Base-by-base conservation (phyloP, 2,329 filamentous ascomycete genomes). In the Alternaria arborescens region DNA sequence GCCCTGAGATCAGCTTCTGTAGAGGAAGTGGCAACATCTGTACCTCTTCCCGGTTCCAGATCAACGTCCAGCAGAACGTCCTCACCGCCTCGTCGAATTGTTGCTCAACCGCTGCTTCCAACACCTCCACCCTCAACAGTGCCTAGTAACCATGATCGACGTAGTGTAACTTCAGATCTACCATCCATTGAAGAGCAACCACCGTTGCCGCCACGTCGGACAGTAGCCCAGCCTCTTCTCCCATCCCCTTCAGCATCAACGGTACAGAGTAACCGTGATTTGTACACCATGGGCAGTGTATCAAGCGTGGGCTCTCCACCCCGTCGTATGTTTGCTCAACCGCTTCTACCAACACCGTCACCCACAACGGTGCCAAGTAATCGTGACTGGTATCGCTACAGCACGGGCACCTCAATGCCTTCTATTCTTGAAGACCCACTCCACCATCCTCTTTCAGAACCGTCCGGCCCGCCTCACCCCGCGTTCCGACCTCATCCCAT, bases 61-160 rank as follows among this genome's bases (percentile, higher is more conserved):
- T 65, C 61, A 41, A 58, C 68, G 8, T 51, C 46, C 5, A 44
- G 48, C 38, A 52, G 54, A 46, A 56, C 46, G 20, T 28, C 53
- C 8, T 72, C 70, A 8, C 65, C 69, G 28, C 65, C 65, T 20
- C 63, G 60, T 11, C 66, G 74, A 16, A 71, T 57, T 1, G 61
- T 76, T 16, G 74, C 75, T 11, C 64, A 70, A 41, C 74, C 75
- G 11, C 65, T 77, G 7, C 67, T 77, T 11, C 75, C 73, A n/a
- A 67, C 73, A 4, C 75, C 76, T 8, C 69, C 75, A 0, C 62
- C 75, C 1, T 75, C 74, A 7, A 75, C 69, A 8, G 67, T 72
- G 1, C 68, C 69, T 5, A 70, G 66, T 44, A 58, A 61, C 5
- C 58, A 67, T 30, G 70, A 72, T 47, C 61, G 69, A 44, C 65